Evolutionary conservation across 306 rosid species (phyloP), one percentile per base, ranked within the genome.

Genomic region (Castanea mollissima): DNA sequence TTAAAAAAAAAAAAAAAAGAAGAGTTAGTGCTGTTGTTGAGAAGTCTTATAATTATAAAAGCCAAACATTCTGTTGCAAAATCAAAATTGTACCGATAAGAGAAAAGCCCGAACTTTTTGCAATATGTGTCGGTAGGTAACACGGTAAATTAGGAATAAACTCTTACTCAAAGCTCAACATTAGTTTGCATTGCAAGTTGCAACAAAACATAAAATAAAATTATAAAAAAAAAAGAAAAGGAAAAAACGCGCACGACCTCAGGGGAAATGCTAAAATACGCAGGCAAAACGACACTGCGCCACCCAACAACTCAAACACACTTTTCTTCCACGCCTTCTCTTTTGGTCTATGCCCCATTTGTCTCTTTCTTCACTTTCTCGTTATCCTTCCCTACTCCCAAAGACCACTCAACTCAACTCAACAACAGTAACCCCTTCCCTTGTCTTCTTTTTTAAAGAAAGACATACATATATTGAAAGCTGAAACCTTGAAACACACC

Each of bases 321-420:
- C 72, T 67, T 67, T 67, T 35, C 51, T 67, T 68, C 52, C 72
- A 68, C 72, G 72, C 72, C 72, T 68, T 11, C 52, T 19, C 52
- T 55, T 54, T 73, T 51, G 56, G 57, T 65, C 75, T 55, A 78
- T n/a, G 27, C 68, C 23, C 58, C 32, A 56, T 55, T 73, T 74
- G 79, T 82, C 83, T 35, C 12, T 82, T 78, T 75, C 69, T 84
- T 52, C 20, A 41, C 87, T 86, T 82, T 86, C 77, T 85, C 59
- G 75, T 81, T 78, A 69, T 12, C 80, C 64, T n/a, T n/a, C 72
- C 27, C 12, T 34, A 19, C 72, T 18, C 72, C 8, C 14, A 49
- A 21, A 35, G 72, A 35, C 72, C 16, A 11, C 72, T 59, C 2
- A 41, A 8, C 46, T 41, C 44, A 38, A 38, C 44, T 38, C 44